Evolutionary conservation across 2,329 filamentous ascomycete genomes (phyloP).

Genomic region (Cercospora sp.): DNA sequence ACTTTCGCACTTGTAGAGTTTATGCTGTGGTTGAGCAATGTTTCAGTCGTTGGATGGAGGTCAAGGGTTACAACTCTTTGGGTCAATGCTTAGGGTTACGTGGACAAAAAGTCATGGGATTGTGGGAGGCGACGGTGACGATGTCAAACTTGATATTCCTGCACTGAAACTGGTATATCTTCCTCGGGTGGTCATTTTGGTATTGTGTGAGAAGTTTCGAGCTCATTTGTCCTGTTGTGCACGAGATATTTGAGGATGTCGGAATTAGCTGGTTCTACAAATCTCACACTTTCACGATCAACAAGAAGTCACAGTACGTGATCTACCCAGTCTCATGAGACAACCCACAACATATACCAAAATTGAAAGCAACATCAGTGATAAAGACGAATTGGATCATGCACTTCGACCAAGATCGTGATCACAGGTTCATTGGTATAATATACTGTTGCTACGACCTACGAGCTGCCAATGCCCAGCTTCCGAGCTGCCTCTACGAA

Average conservation of each 20-base stretch:
- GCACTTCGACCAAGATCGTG: background rate
- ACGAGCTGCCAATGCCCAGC: constrained; percentile 30
- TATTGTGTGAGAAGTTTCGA: background rate
- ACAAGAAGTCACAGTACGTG: too few species aligned
- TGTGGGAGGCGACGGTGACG: background rate
- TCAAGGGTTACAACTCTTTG: background rate
- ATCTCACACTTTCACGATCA: background rate
- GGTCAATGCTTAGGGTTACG: constrained; percentile 4
- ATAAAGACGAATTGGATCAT: background rate
- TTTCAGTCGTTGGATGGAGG: background rate
- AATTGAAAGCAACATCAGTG: background rate
- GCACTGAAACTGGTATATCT: background rate
- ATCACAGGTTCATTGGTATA: background rate
- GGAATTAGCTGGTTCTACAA: background rate
- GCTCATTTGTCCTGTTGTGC: background rate
- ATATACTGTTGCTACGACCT: background rate
- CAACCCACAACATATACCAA: background rate
- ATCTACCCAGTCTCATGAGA: background rate
- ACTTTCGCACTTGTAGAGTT: background rate
- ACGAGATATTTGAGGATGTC: background rate
- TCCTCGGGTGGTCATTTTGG: too few species aligned
- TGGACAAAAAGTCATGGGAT: background rate
- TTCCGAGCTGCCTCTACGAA: constrained; percentile 48
- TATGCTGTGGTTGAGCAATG: background rate
- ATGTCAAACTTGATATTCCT: background rate